Percentiles rank a stretch among this genome's conserved stretches.
Conservation (phyloP, 306 rosid genomes). For the Arachis hypogaea region DNA sequence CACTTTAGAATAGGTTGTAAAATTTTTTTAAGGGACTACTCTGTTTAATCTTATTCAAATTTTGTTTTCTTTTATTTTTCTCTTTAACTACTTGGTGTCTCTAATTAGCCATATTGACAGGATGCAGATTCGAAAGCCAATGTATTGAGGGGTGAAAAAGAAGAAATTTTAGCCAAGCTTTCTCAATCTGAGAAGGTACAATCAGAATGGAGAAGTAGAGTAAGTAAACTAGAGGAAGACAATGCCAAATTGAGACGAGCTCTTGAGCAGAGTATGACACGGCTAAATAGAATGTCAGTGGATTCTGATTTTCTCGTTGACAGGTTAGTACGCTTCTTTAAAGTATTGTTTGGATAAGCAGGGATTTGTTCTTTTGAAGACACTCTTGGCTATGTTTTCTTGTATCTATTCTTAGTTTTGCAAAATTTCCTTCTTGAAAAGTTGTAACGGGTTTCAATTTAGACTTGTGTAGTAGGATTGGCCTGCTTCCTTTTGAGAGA, state of each 20-base stretch:
- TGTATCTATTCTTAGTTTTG: neutral
- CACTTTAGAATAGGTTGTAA: too few relatives aligned
- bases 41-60: too few relatives aligned
- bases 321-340: conserved; percentile 61
- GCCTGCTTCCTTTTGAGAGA: conserved; percentile 29
- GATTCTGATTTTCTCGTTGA: conserved; percentile 98
- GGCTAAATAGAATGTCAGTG: conserved; percentile 93
- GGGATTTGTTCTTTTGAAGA: conserved; percentile 3
- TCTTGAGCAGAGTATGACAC: conserved; percentile 94
- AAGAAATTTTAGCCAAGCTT: conserved; percentile 71
- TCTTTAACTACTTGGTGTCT: conserved; percentile 15
- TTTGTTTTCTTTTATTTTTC: too few relatives aligned
- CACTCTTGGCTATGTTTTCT: neutral
- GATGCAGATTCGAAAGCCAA: conserved; percentile 67
- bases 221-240: conserved; percentile 91
- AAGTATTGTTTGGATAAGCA: conserved; percentile 12
- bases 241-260: conserved; percentile 87
- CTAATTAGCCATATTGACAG: conserved; percentile 48
- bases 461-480: conserved; percentile 9
- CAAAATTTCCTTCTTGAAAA: neutral
- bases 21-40: too few relatives aligned
- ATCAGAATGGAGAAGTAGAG: conserved; percentile 82
- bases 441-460: conserved; percentile 17
- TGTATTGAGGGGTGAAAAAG: conserved; percentile 63
- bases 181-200: conserved; percentile 73